Conservation (phyloP, 2,329 filamentous ascomycete species). For the Ophiosphaerella narmari region DNA sequence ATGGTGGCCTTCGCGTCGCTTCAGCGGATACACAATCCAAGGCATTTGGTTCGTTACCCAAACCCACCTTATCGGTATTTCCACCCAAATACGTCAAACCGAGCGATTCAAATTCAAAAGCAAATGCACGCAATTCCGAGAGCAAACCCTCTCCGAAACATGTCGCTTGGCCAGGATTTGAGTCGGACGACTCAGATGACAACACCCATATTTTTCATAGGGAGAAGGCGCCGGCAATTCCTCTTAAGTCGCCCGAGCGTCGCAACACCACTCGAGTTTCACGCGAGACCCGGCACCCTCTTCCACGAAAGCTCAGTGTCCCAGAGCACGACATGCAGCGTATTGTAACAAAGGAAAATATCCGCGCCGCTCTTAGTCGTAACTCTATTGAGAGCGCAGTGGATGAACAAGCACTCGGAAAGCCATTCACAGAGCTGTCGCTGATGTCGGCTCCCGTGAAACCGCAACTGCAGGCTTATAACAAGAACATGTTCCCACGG, state of each 20-base stretch:
- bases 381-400: constrained; percentile 23
- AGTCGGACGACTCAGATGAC: constrained; percentile 7
- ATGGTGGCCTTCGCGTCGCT: constrained; percentile 12
- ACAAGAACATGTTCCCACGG: constrained; percentile 38
- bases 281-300: background rate
- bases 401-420: constrained; percentile 16
- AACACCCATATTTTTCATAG: background rate
- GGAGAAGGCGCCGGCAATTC: constrained; percentile 20
- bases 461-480: constrained; percentile 26
- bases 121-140: background rate
- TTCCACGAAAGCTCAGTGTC: constrained; percentile 2
- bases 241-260: constrained; percentile 25
- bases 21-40: constrained; percentile 6
- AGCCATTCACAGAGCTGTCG: constrained; percentile 2
- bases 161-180: constrained; percentile 14
- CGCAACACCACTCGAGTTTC: background rate
- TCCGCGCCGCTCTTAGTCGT: constrained; percentile 29
- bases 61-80: background rate
- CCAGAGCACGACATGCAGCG: constrained; percentile 18
- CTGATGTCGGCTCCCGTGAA: constrained; percentile 1
- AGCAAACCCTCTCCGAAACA: background rate
- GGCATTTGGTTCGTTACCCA: background rate
- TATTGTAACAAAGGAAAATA: constrained; percentile 42
- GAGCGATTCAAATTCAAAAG: background rate
- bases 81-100: background rate